Evolutionary conservation across 768 basidiomycete species (phyloP).

Genomic region (Pilatotrama ljubarskyi): DNA sequence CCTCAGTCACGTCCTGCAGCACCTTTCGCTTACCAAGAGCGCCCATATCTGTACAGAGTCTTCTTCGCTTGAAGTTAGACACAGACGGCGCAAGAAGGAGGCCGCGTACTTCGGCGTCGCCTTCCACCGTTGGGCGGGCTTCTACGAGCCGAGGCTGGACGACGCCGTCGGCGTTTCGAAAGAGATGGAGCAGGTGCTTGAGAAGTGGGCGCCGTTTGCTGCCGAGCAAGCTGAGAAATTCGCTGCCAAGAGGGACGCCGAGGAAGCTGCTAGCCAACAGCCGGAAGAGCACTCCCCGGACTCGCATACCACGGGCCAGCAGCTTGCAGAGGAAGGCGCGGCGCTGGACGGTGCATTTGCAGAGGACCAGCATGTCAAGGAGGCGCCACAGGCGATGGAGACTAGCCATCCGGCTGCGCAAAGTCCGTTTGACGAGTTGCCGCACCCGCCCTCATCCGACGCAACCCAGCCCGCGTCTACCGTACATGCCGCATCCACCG

Average conservation of each 20-base stretch:
- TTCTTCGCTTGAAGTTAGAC: background rate
- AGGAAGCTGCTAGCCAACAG: no score
- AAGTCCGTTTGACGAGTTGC: background rate
- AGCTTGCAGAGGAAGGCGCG: background rate
- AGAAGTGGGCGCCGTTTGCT: background rate
- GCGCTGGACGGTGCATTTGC: background rate
- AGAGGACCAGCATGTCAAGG: background rate
- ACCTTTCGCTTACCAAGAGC: no score
- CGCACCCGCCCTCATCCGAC: background rate
- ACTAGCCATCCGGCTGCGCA: background rate
- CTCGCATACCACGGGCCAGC: background rate
- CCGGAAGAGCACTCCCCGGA: background rate
- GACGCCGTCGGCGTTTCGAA: background rate
- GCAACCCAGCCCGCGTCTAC: background rate
- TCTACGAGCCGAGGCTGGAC: constrained; percentile 4
- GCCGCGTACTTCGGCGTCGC: background rate
- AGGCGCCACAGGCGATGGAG: background rate
- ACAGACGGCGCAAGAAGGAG: background rate
- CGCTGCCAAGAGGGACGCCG: background rate
- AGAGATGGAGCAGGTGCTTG: background rate
- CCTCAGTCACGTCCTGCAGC: background rate
- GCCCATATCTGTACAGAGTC: background rate
- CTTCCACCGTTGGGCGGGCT: constrained; percentile 25
- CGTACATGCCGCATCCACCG: no score
- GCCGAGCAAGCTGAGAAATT: background rate